Evolutionary conservation across 768 basidiomycete species (phyloP).

Genomic region (Auriculariales sp.): DNA sequence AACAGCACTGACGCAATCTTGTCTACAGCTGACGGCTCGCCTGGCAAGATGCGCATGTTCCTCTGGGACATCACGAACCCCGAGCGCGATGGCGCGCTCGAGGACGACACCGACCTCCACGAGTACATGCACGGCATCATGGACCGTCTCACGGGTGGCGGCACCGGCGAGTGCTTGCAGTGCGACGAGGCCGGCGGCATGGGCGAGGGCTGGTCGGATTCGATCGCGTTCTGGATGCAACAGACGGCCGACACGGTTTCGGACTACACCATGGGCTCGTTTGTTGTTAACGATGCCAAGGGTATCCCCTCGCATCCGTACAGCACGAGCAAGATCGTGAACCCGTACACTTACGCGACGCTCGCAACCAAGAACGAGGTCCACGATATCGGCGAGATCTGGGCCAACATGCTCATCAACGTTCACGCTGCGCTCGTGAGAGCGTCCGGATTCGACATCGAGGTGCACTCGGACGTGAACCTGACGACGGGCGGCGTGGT

Average conservation of each 20-base stretch:
- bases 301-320: slow-evolving; percentile 49
- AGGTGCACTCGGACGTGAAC: too few relatives aligned
- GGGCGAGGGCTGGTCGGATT: slow-evolving; percentile 49
- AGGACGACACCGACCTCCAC: slow-evolving; percentile 24
- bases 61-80: slow-evolving; percentile 22
- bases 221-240: not conserved
- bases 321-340: slow-evolving; percentile 14
- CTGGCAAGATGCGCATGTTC: slow-evolving; percentile 4
- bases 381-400: slow-evolving; percentile 23
- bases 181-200: slow-evolving; percentile 49
- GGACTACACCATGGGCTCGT: slow-evolving; percentile 20
- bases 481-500: too few relatives aligned
- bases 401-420: too few relatives aligned
- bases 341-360: slow-evolving; percentile 29
- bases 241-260: slow-evolving; percentile 9
- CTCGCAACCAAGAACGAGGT: slow-evolving; percentile 26
- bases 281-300: slow-evolving; percentile 27
- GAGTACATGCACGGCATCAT: slow-evolving; percentile 34
- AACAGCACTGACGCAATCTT: too few relatives aligned
- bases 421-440: too few relatives aligned
- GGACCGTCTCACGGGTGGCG: slow-evolving; percentile 36
- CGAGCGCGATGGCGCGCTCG: slow-evolving; percentile 48
- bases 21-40: slow-evolving; percentile 11
- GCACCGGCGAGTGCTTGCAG: slow-evolving; percentile 44
- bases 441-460: too few relatives aligned